phyloP scores from a whole-genome alignment of 495 filamentous ascomycete species.

The Aspergillus bridgeri region DNA sequence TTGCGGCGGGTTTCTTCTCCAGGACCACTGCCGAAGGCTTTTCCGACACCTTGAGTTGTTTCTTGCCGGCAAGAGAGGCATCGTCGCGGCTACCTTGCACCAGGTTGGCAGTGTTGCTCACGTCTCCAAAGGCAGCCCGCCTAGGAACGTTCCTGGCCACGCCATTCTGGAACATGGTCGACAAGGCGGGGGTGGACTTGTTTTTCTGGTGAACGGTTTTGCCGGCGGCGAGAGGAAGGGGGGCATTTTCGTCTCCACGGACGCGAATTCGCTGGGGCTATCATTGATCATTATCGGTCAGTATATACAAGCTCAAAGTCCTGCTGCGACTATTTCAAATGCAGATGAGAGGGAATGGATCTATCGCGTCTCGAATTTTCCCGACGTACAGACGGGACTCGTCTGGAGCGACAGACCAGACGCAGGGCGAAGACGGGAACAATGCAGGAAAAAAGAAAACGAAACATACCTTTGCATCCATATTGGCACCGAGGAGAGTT shows the following conservation, averaged over 20 bases:
- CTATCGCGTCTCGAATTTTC: conserved; percentile 11
- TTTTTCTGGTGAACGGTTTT: conserved; percentile 73
- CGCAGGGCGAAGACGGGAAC: not conserved
- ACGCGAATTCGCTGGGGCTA: conserved; percentile 75
- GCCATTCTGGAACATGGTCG: conserved; percentile 50
- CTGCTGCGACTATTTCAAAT: conserved; percentile 8
- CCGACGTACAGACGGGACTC: not conserved
- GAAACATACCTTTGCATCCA: conserved; percentile 45
- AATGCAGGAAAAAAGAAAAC: conserved; percentile 3
- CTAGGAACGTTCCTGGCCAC: conserved; percentile 66
- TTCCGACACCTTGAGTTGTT: conserved; percentile 36
- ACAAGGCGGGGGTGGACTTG: conserved; percentile 73
- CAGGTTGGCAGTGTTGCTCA: conserved; percentile 66
- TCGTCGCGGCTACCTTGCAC: conserved; percentile 52
- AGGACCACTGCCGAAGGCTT: conserved; percentile 34
- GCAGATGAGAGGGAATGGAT: not conserved
- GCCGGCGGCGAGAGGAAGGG: conserved; percentile 44
- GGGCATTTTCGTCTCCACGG: conserved; percentile 72
- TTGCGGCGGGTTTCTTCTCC: conserved; percentile 47
- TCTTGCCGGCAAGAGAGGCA: conserved; percentile 47
- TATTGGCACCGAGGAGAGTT: conserved; percentile 13
- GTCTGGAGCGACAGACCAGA: not conserved
- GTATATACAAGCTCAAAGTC: conserved; percentile 1
- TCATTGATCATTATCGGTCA: conserved; percentile 9
- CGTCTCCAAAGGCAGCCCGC: conserved; percentile 74